Conservation (phyloP, 1,284 basidiomycete genomes). For the Phlebopus sp. region DNA sequence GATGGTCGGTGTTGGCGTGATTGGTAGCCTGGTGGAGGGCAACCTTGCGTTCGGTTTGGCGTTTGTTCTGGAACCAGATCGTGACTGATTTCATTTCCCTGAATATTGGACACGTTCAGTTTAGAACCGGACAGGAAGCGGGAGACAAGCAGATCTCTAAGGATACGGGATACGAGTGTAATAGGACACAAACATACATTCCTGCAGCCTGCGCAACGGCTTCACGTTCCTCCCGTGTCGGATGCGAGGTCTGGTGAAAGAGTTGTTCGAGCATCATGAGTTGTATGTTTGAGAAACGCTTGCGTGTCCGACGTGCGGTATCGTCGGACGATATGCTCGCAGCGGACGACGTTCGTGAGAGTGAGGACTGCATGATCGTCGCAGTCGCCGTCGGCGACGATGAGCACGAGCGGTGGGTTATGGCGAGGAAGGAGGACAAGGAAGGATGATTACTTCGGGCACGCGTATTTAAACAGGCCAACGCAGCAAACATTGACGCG, state of each 20-base stretch:
- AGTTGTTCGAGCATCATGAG: constrained; percentile 70
- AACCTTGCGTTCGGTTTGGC: constrained; percentile 68
- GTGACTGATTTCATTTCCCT: constrained; percentile 78
- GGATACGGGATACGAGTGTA: constrained; percentile 5
- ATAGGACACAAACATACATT: constrained; percentile 48
- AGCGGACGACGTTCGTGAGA: constrained; percentile 47
- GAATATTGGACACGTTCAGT: constrained; percentile 12
- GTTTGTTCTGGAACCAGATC: constrained; percentile 82
- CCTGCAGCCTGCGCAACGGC: constrained; percentile 53
- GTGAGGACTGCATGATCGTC: constrained; percentile 23
- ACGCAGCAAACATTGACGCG: constrained; percentile 28
- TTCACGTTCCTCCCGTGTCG: constrained; percentile 69
- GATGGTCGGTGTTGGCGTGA: constrained; percentile 14
- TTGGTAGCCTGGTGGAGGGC: constrained; percentile 44
- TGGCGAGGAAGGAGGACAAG: background rate
- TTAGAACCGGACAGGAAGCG: constrained; percentile 5
- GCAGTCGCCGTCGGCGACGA: constrained; percentile 1
- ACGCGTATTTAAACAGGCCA: constrained; percentile 25
- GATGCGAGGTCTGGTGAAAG: constrained; percentile 67
- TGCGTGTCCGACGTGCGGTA: constrained; percentile 51
- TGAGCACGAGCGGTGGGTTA: constrained; percentile 7
- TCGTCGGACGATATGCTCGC: constrained; percentile 45
- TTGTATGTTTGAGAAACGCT: constrained; percentile 65
- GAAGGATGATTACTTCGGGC: background rate
- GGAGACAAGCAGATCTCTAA: background rate